These are phyloP conservation scores for Candida maesae DNA, from an alignment of 805 yeast species.

Conservation along the genomic window DNA sequence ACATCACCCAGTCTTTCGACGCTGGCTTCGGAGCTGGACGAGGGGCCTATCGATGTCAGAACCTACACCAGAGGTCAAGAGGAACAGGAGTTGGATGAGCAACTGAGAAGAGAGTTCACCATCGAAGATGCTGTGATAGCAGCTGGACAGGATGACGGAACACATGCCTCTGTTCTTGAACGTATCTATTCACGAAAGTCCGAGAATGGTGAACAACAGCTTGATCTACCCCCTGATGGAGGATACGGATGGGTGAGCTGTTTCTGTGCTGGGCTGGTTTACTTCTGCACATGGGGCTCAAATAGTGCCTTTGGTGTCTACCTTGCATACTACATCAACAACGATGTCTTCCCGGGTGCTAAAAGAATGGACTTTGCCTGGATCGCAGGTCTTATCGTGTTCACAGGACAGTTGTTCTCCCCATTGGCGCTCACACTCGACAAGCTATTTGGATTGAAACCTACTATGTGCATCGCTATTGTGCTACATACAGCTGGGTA, in stretches of 20 bases:
- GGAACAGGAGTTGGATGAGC: neutral
- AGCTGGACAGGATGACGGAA: neutral
- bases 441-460: constrained; percentile 46
- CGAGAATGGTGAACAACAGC: neutral
- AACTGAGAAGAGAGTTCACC: neutral
- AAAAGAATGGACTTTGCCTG: constrained; percentile 56
- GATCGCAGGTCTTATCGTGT: constrained; percentile 63
- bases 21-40: too few relatives aligned
- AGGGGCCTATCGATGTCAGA: neutral
- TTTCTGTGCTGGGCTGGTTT: constrained; percentile 45
- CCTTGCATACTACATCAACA: constrained; percentile 50
- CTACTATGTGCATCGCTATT: constrained; percentile 48
- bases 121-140: neutral
- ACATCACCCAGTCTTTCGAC: too few relatives aligned
- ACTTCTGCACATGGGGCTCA: constrained; percentile 70
- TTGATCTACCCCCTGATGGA: constrained; percentile 52
- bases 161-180: neutral
- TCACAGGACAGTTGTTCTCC: constrained; percentile 50
- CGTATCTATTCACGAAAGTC: neutral
- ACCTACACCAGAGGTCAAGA: neutral
- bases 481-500: constrained; percentile 49
- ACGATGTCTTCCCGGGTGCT: constrained; percentile 51
- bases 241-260: constrained; percentile 69
- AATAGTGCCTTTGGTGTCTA: constrained; percentile 57
- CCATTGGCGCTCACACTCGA: constrained; percentile 52